phyloP scores from a whole-genome alignment of 441 rosid species.

The Pelargonium exstipulatum region DNA sequence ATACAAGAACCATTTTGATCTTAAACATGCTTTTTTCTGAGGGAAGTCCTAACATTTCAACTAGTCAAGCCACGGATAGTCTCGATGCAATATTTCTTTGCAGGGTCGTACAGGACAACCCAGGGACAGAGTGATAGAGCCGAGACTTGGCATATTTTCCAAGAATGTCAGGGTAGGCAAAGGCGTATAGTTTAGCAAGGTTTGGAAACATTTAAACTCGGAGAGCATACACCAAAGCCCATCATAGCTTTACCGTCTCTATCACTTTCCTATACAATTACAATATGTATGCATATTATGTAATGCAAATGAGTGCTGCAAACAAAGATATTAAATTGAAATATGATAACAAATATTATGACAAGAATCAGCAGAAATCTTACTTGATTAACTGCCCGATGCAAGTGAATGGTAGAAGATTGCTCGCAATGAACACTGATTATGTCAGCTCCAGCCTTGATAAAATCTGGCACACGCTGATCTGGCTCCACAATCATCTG shows the following conservation, averaged over 20 bases:
- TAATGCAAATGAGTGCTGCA: neutral
- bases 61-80: neutral
- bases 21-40: neutral
- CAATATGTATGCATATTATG: neutral
- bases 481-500: conserved; percentile 98
- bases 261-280: neutral
- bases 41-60: neutral
- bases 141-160: neutral
- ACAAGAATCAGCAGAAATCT: conserved; percentile 14
- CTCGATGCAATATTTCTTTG: neutral
- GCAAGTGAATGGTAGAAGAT: conserved; percentile 84
- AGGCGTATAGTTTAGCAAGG: neutral
- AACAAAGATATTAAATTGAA: neutral
- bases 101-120: neutral
- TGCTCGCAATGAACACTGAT: conserved; percentile 95
- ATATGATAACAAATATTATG: neutral
- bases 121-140: neutral
- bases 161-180: neutral
- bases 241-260: neutral
- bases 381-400: conserved; percentile 66
- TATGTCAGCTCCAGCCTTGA: conserved; percentile 93
- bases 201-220: neutral
- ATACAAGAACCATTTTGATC: neutral
- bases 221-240: neutral
- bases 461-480: conserved; percentile 80